These are phyloP conservation scores for Gentiana macrophylla DNA, from an alignment of 257 asterid species.

Conservation along the genomic window DNA sequence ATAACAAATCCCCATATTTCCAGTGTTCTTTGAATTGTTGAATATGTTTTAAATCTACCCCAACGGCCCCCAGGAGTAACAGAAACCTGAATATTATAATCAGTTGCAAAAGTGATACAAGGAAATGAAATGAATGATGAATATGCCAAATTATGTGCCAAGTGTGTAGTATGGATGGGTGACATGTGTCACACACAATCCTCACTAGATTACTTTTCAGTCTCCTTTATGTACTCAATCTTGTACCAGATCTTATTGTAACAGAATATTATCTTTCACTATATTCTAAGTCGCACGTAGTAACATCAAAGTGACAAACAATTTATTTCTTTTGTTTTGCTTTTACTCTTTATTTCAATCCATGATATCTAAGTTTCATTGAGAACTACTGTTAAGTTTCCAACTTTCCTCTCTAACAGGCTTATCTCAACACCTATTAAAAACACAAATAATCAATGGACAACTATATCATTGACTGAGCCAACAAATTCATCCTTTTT, in stretches of 20 bases:
- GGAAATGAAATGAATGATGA: background rate
- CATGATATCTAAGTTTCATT: too few relatives aligned
- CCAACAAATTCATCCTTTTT: background rate
- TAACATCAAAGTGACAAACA: too few relatives aligned
- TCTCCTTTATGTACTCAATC: too few relatives aligned
- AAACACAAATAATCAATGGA: background rate
- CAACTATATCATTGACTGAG: background rate
- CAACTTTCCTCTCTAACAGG: background rate
- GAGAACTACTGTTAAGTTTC: background rate
- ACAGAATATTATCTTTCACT: too few relatives aligned
- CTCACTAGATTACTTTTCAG: too few relatives aligned
- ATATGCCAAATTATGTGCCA: background rate
- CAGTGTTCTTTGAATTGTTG: slow-evolving; percentile 87
- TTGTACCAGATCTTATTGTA: too few relatives aligned
- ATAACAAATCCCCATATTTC: slow-evolving; percentile 97
- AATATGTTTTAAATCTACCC: slow-evolving; percentile 87
- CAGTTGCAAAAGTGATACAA: background rate
- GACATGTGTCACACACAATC: too few relatives aligned
- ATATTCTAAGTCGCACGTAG: too few relatives aligned
- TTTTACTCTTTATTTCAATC: too few relatives aligned
- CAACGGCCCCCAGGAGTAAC: slow-evolving; percentile 98
- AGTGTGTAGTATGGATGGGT: too few relatives aligned
- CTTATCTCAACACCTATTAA: background rate
- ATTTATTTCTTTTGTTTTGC: too few relatives aligned
- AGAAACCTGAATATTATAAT: slow-evolving; percentile 49